Evolutionary conservation across 768 basidiomycete genomes (phyloP), one percentile per base, ranked within the genome.

Genomic region (Tulasnella sp.): DNA sequence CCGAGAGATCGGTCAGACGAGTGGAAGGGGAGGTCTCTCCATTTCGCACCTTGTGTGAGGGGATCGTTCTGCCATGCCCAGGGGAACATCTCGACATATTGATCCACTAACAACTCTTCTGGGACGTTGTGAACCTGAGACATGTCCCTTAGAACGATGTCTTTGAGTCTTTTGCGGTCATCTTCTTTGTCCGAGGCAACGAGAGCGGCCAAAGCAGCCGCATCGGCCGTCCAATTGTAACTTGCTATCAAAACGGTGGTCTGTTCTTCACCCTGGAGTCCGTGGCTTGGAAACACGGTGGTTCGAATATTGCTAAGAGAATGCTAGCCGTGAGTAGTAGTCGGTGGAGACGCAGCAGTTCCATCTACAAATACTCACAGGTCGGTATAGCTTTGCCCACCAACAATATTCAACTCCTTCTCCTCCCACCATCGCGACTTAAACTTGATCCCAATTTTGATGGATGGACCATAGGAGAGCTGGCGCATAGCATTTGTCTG

Each of bases 281-380:
- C 64, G 26, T 81, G 81, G 2, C 83, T 84, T 0, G 84, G 84
- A 73, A 84, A 85, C 3, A 85, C 81, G 65, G 83, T 77, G 0
- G 79, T 81, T 36, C 82, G 80, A n/a, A 82, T 75, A 7, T 16
- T 52, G 5, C 47, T 52, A 22, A n/a, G 47, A 19, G 17, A 3
- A 22, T 17, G 47, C 2, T 7, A 52, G 3, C 47, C 47, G 9
- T 52, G 26, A 52, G 9, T 52, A 19, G 26, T 19, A n/a, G n/a
- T n/a, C n/a, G n/a, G n/a, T n/a, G n/a, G n/a, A n/a, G n/a, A n/a
- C n/a, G n/a, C n/a, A n/a, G n/a, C n/a, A n/a, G n/a, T n/a, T n/a
- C n/a, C n/a, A n/a, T n/a, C n/a, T n/a, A 8, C 8, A 59, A 26
- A 5, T 11, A 29, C 52, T 14, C 81, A 81, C 76, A 78, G 75